phyloP scores from a whole-genome alignment of 768 basidiomycete species.

The Rhodotorula taiwanensis region DNA sequence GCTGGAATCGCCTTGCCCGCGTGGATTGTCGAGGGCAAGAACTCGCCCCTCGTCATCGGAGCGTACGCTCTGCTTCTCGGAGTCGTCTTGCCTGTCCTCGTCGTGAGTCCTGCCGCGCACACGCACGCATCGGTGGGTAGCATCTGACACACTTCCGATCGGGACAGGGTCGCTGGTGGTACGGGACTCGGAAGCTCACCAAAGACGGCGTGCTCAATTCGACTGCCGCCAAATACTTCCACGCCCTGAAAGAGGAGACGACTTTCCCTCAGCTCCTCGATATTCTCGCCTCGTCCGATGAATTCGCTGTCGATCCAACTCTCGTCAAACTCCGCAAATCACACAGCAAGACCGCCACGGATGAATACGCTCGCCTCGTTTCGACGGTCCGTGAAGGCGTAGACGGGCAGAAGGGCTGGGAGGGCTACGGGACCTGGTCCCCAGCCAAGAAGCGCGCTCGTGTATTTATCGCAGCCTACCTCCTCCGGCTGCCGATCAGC shows the following conservation, averaged over 20 bases:
- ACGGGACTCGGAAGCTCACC: slow-evolving; percentile 76
- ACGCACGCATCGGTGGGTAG: too few relatives aligned
- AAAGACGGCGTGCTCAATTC: slow-evolving; percentile 80
- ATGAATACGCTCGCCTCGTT: slow-evolving; percentile 44
- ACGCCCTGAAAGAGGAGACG: slow-evolving; percentile 70
- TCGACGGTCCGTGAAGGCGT: slow-evolving; percentile 43
- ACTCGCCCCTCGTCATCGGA: slow-evolving; percentile 83
- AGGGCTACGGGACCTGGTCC: slow-evolving; percentile 37
- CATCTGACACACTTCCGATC: too few relatives aligned
- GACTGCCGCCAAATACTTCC: slow-evolving; percentile 84
- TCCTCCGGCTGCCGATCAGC: slow-evolving; percentile 60
- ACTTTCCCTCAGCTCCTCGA: slow-evolving; percentile 64
- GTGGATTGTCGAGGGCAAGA: slow-evolving; percentile 87
- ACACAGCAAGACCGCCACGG: slow-evolving; percentile 47
- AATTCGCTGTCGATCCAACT: slow-evolving; percentile 41
- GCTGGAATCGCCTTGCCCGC: slow-evolving; percentile 91
- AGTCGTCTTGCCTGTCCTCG: slow-evolving; percentile 72
- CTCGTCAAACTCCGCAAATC: slow-evolving; percentile 53
- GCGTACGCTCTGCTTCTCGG: slow-evolving; percentile 84
- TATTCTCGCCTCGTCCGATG: slow-evolving; percentile 54
- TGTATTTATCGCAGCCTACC: slow-evolving; percentile 73
- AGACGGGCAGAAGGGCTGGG: slow-evolving; percentile 36
- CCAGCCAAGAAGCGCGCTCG: slow-evolving; percentile 52
- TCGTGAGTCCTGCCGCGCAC: slow-evolving; percentile 50
- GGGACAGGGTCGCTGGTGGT: slow-evolving; percentile 86